A percentile compares a stretch with the other conserved stretches of the same genome.
phyloP scores from a whole-genome alignment of 23 red algal species.

The Chondrus crispus region DNA sequence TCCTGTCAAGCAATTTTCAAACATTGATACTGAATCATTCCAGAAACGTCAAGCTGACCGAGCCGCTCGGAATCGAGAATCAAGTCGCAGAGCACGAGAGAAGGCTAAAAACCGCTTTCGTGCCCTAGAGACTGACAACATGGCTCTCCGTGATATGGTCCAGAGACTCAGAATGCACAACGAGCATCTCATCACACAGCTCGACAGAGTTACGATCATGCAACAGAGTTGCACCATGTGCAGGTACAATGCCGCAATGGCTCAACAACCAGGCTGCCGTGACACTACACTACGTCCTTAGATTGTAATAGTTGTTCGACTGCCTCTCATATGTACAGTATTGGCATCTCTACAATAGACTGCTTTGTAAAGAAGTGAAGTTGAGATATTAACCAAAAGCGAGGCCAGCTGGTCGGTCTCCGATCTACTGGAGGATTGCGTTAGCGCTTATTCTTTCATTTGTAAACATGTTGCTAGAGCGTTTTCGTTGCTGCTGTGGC shows the following conservation, averaged over 20 bases:
- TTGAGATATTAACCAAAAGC: too few relatives aligned
- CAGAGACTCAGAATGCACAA: constrained; percentile 11
- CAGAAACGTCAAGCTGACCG: constrained; percentile 54
- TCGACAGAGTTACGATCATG: constrained; percentile 26
- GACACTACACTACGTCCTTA: too few relatives aligned
- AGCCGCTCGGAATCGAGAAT: constrained; percentile 49
- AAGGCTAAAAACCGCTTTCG: constrained; percentile 55
- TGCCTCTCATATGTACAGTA: too few relatives aligned
- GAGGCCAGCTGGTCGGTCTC: too few relatives aligned
- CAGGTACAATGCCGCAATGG: constrained; percentile 39
- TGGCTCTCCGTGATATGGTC: constrained; percentile 3
- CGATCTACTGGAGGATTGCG: too few relatives aligned
- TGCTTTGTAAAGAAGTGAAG: too few relatives aligned
- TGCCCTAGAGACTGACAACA: constrained; percentile 32
- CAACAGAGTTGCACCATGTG: constrained; percentile 36
- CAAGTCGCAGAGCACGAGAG: constrained; percentile 52
- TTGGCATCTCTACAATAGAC: too few relatives aligned
- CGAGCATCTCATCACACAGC: constrained; percentile 1
- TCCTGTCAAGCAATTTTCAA: not conserved
- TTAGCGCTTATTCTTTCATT: too few relatives aligned
- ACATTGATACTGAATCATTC: not conserved
- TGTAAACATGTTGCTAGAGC: too few relatives aligned
- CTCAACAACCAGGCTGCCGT: not conserved
- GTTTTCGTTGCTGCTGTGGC: too few relatives aligned
- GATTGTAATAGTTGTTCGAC: too few relatives aligned